Percentiles rank a stretch among this genome's conserved stretches.
Evolutionary conservation across 768 basidiomycete genomes (phyloP).

Genomic region (Mycena epipterygia): DNA sequence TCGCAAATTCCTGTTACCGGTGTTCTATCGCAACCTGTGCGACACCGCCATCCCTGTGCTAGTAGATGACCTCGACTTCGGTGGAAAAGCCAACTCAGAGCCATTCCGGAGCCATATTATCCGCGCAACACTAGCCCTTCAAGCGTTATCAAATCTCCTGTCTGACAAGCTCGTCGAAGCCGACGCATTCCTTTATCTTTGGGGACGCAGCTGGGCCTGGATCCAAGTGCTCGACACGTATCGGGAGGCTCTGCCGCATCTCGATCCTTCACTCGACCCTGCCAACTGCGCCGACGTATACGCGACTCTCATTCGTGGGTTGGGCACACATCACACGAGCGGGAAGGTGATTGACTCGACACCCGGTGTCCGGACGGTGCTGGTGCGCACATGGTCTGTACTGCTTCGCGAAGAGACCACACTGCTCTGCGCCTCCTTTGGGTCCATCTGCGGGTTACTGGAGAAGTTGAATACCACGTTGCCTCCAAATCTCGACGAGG

Average conservation of each 20-base stretch:
- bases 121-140: neutral
- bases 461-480: neutral
- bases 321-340: neutral
- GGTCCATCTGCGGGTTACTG: neutral
- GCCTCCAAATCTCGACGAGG: neutral
- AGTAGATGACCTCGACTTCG: neutral
- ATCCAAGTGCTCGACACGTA: conserved; percentile 5
- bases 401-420: neutral
- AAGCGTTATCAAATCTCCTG: neutral
- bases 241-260: neutral
- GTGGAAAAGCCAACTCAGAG: neutral
- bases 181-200: neutral
- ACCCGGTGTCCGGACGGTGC: neutral
- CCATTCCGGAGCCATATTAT: neutral
- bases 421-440: neutral
- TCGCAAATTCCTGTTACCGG: neutral
- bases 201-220: conserved; percentile 6
- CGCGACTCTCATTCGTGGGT: neutral
- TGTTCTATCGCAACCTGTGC: neutral
- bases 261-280: neutral
- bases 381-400: neutral
- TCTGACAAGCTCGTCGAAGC: neutral
- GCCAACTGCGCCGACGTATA: neutral
- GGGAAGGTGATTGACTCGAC: neutral
- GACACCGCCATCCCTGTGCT: neutral